Evolutionary conservation across 2,329 filamentous ascomycete species (phyloP), one percentile per base, ranked within the genome.

Genomic region (Sphaceloma murrayae): DNA sequence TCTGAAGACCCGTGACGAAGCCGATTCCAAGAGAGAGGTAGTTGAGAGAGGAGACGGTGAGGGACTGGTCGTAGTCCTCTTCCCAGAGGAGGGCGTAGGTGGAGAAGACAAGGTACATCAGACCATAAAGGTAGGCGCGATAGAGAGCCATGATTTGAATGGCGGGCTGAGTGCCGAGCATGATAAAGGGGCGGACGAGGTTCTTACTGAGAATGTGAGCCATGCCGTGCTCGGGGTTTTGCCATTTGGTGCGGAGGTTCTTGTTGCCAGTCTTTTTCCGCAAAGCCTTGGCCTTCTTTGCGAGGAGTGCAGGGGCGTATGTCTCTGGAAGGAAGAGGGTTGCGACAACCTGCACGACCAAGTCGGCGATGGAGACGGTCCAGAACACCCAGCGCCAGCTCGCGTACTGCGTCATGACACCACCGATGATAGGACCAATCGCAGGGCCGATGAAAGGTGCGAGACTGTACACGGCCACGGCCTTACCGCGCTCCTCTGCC

Each of bases 371-470:
- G 7, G 88, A 68, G 55, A 88, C 84, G 53, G 91, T 75, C 80
- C 82, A 88, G 66, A 89, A 89, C 0, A 89, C 68, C 84, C 84
- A 91, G 52, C 85, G 68, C 85, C 85, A 85, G 0, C 72, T 76
- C 6, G 70, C 74, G 45, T 71, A 63, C 51, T 78, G 62, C 0
- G 75, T 67, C 17, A 84, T 74, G 54, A 77, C 80, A 0, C 74
- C 77, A 17, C 65, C 51, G 18, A 49, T 39, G 3, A 52, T 44
- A 1, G 48, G 48, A 16, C 54, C 51, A 2, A 56, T 33, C 2
- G 54, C 53, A 13, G 56, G 56, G 3, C 57, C 56, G 1, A 55
- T 42, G 2, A 58, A 43, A 7, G 58, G 58, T 3, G 53, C 54
- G 0, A 61, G 38, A 10, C 46, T 49, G 45, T 61, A 62, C 19